A percentile compares a stretch with the other conserved stretches of the same genome.
phyloP scores from a whole-genome alignment of 140 eudicot genomes.

The Oenanthe javanica region DNA sequence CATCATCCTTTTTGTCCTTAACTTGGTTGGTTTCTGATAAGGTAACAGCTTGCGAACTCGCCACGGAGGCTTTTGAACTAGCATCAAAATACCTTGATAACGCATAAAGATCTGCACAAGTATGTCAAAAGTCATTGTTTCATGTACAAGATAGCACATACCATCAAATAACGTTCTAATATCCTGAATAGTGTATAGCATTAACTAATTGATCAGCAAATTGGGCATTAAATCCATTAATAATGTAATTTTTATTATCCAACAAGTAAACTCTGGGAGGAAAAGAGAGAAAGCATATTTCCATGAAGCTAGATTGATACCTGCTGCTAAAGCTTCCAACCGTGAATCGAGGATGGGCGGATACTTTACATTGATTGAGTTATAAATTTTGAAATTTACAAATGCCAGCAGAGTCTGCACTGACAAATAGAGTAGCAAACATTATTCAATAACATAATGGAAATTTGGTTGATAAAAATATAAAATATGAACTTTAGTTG shows the following conservation, averaged over 20 bases:
- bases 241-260: not conserved
- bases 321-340: slow-evolving; percentile 88
- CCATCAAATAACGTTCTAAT: not conserved
- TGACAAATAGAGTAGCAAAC: not conserved
- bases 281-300: not conserved
- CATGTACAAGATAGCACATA: not conserved
- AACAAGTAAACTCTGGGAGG: not conserved
- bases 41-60: slow-evolving; percentile 9
- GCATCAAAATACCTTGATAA: slow-evolving; percentile 70
- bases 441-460: not conserved
- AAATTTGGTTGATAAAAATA: not conserved
- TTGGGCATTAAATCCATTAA: not conserved
- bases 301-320: slow-evolving; percentile 23
- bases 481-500: not conserved
- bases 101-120: slow-evolving; percentile 75
- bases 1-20: slow-evolving; percentile 24
- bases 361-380: slow-evolving; percentile 62
- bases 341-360: slow-evolving; percentile 86
- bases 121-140: not conserved
- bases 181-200: not conserved
- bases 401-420: slow-evolving; percentile 78
- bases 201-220: not conserved
- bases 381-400: slow-evolving; percentile 67
- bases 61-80: slow-evolving; percentile 16
- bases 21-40: slow-evolving; percentile 18